Base-by-base conservation (phyloP, 1,284 basidiomycete species). In the Puccinia horiana region DNA sequence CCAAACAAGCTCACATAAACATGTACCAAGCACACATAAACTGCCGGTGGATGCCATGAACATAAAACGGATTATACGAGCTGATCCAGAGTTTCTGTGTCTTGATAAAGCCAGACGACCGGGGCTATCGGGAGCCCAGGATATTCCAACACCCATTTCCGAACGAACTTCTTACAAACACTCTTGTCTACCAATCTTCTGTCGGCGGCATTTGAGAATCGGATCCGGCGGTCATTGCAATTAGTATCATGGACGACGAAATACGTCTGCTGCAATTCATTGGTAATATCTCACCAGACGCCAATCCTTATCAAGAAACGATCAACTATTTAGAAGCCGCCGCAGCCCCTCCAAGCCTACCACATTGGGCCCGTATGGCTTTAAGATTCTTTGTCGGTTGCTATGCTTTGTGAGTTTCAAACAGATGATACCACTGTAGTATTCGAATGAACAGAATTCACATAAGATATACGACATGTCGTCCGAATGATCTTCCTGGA, bases 321-420 rank as follows among this genome's bases (percentile, higher is more conserved):
- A 54, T 69, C 14, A 11, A 23, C 16, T 72, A 80, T 72, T 52
- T 80, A 0, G 44, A 70, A 80, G 35, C 3, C 4, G 18, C n/a
- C 20, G 37, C 77, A 69, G 40, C 44, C 8, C 77, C 77, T 23
- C 63, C 67, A 26, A 70, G 52, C 5, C 52, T 80, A 32, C 77
- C 77, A 23, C 63, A 58, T 54, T 80, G 77, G 77, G 77, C 67
- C 2, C 63, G 67, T 42, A 14, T 69, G 2, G 26, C 42, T 18
- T 26, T 80, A 49, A 54, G 20, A n/a, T 49, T 80, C 49, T 69
- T 80, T 29, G 40, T 80, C 9, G 44, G 20, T 14, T 67, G 77
- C 40, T 72, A 80, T 26, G 44, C 54, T 58, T 23, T 80, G 77
- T 80, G 72, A 54, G 77, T 54, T n/a, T 42, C 40, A 42, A 42